phyloP scores from a whole-genome alignment of 176 grass and related monocot species.

The Poa pratensis region DNA sequence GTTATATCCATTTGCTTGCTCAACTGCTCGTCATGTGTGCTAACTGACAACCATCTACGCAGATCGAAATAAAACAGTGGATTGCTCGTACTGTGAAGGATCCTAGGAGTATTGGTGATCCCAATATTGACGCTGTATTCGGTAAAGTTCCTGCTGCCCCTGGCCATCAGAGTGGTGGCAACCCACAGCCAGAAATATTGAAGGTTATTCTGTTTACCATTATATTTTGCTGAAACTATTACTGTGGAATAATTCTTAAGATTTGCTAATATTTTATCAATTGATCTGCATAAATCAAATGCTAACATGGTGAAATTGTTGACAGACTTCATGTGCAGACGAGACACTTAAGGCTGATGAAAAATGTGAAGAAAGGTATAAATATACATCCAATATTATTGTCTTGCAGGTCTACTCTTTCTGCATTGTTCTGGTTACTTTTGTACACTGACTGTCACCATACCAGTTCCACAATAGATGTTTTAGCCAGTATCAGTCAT shows the following conservation, averaged over 20 bases:
- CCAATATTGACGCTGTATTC: conserved; percentile 20
- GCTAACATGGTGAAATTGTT: not conserved
- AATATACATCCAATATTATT: not conserved
- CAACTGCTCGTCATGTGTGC: not conserved
- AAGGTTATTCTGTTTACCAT: not conserved
- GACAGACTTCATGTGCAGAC: not conserved
- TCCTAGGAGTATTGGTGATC: conserved; percentile 6
- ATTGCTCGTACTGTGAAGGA: not conserved
- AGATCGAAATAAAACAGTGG: not conserved
- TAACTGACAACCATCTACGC: conserved; percentile 21
- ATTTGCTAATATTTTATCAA: not conserved
- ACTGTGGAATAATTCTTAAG: not conserved
- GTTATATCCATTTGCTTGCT: conserved; percentile 20
- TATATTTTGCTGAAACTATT: not conserved
- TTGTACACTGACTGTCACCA: not conserved
- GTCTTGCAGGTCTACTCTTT: not conserved
- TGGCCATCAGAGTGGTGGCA: not conserved
- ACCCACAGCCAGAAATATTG: not conserved
- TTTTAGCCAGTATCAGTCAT: not conserved
- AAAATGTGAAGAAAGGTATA: conserved; percentile 15
- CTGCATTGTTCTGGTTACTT: not conserved
- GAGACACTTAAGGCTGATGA: not conserved
- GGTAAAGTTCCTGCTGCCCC: conserved; percentile 6
- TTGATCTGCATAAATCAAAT: not conserved
- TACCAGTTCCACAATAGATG: not conserved